Conservation (phyloP, 176 grass and related monocot species). For the Aegilops longissima region DNA sequence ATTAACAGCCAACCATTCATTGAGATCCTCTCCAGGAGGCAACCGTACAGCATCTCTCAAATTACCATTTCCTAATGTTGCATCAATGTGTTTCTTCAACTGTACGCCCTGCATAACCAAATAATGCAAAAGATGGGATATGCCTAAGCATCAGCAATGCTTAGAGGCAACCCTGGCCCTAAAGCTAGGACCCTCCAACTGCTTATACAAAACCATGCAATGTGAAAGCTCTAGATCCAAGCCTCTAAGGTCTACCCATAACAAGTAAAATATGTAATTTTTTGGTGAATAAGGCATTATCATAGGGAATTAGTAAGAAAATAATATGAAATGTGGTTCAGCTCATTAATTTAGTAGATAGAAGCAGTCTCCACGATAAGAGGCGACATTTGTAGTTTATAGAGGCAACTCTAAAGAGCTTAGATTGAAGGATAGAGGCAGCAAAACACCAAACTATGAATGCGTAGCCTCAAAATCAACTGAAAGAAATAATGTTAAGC, state of each 20-base stretch:
- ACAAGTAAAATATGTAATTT: not conserved
- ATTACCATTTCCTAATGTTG: slow-evolving; percentile 92
- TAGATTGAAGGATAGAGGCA: no score
- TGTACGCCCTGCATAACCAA: slow-evolving; percentile 57
- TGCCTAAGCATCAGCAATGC: not conserved
- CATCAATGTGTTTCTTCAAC: slow-evolving; percentile 88
- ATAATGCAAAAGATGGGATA: not conserved
- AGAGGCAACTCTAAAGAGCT: not conserved
- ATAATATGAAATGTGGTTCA: not conserved
- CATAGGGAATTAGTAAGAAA: not conserved
- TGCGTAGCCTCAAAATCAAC: not conserved
- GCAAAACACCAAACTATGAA: not conserved
- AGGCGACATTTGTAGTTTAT: not conserved
- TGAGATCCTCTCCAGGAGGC: slow-evolving; percentile 86
- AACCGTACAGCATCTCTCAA: slow-evolving; percentile 82
- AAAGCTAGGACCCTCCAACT: not conserved
- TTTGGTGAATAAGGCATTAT: not conserved
- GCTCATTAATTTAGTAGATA: not conserved
- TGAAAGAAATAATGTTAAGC: not conserved
- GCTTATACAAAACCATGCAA: not conserved
- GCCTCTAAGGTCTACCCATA: not conserved
- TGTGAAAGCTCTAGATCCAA: not conserved
- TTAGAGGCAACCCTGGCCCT: not conserved
- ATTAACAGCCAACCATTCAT: slow-evolving; percentile 97
- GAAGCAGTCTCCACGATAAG: not conserved